A percentile compares a stretch with the other conserved stretches of the same genome.
These are phyloP conservation scores for Fusarium anthophilum DNA, from an alignment of 2,329 filamentous ascomycete genomes.

Conservation along the genomic window DNA sequence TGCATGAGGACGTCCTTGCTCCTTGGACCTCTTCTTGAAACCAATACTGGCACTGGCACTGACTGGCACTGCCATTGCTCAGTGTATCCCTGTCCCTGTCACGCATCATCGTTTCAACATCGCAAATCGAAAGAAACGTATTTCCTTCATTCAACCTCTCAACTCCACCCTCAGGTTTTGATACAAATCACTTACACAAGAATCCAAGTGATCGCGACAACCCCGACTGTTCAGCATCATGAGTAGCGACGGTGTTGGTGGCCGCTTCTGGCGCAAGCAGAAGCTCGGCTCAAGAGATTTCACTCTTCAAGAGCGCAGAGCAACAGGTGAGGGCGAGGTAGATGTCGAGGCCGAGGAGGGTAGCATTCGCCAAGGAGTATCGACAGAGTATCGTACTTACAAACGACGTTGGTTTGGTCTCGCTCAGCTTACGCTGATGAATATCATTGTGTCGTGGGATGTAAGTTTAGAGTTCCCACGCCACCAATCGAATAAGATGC, in stretches of 20 bases:
- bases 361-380: conserved; percentile 42
- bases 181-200: conserved; percentile 5
- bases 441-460: conserved; percentile 95
- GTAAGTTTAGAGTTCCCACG: conserved; percentile 63
- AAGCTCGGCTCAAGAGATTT: conserved; percentile 44
- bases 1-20: background rate
- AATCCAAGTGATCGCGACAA: conserved; percentile 1
- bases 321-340: conserved; percentile 30
- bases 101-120: background rate
- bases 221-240: conserved; percentile 23
- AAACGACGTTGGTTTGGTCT: conserved; percentile 91
- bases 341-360: conserved; percentile 35
- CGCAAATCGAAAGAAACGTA: conserved; percentile 1
- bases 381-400: conserved; percentile 65
- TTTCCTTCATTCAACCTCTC: background rate
- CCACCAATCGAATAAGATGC: background rate
- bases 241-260: conserved; percentile 32
- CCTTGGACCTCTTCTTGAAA: background rate
- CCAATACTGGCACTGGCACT: background rate
- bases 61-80: background rate
- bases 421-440: conserved; percentile 83
- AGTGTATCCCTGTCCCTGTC: conserved; percentile 2
- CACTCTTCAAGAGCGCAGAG: conserved; percentile 40
- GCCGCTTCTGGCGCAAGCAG: conserved; percentile 45
- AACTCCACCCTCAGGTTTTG: background rate